Evolutionary conservation across 345 rosid species (phyloP).

Genomic region (Lenwebbia sp.): DNA sequence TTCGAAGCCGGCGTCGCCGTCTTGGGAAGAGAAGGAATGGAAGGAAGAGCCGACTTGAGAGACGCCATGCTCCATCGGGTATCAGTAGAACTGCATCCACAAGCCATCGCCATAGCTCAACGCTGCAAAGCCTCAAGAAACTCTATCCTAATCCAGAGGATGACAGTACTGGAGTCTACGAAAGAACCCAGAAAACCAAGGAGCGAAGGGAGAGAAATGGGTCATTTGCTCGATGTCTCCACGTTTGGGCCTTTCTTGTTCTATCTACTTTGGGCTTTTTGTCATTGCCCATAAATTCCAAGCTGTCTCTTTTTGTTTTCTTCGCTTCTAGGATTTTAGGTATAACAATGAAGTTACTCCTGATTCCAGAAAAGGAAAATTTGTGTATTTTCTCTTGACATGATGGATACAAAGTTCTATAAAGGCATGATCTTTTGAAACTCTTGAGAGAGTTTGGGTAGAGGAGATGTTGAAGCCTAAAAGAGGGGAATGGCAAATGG

Average conservation of each 20-base stretch:
- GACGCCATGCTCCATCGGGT: slow-evolving; percentile 60
- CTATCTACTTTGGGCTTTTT: background rate
- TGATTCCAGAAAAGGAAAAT: background rate
- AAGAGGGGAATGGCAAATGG: background rate
- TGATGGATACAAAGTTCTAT: background rate
- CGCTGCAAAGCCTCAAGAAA: background rate
- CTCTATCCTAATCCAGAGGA: background rate
- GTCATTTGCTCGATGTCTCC: background rate
- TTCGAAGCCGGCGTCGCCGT: background rate
- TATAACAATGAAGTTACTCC: background rate
- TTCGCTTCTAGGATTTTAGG: too few relatives aligned
- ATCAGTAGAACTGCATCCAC: slow-evolving; percentile 8
- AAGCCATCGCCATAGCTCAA: slow-evolving; percentile 18
- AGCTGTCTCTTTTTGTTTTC: background rate
- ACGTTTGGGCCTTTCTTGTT: background rate
- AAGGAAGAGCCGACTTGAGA: slow-evolving; percentile 60
- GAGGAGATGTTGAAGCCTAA: background rate
- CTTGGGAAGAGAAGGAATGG: slow-evolving; percentile 1
- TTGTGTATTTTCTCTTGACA: background rate
- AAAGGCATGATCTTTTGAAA: background rate
- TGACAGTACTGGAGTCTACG: background rate
- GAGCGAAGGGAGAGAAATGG: background rate
- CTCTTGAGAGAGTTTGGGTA: background rate
- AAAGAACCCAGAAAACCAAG: background rate
- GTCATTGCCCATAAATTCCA: background rate